A percentile compares a stretch with the other conserved stretches of the same genome.
phyloP scores from a whole-genome alignment of 2,329 filamentous ascomycete genomes.

The Rasamsonia emersonii region DNA sequence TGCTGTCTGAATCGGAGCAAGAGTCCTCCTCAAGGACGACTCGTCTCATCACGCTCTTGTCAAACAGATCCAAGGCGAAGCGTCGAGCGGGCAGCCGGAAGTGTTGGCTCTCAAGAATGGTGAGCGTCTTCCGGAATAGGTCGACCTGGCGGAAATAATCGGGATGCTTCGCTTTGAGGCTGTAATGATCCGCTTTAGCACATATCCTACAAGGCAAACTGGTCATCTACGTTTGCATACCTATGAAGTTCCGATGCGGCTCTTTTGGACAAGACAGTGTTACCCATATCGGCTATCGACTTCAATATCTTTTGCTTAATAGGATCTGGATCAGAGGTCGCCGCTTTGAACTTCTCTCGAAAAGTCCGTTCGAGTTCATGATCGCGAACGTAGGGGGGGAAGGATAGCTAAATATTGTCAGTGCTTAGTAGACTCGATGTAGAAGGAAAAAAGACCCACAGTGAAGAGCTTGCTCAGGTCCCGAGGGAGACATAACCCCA shows the following conservation, averaged over 20 bases:
- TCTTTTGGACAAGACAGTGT: conserved; percentile 85
- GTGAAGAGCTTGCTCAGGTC: conserved; percentile 59
- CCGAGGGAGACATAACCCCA: conserved; percentile 80
- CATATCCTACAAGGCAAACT: too few relatives aligned
- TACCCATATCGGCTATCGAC: conserved; percentile 78
- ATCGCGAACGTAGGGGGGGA: conserved; percentile 31
- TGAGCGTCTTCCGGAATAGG: conserved; percentile 79
- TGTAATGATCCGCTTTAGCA: too few relatives aligned
- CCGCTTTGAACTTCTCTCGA: conserved; percentile 45
- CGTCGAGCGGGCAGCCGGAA: conserved; percentile 80
- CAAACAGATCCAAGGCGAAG: conserved; percentile 89
- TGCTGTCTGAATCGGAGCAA: conserved; percentile 24
- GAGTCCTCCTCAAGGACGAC: conserved; percentile 72
- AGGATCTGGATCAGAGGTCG: conserved; percentile 53
- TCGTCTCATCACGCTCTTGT: conserved; percentile 74
- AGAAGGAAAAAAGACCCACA: conserved; percentile 4
- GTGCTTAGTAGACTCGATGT: neutral
- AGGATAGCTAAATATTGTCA: conserved; percentile 26
- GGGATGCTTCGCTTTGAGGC: conserved; percentile 64
- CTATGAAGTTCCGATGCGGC: conserved; percentile 68
- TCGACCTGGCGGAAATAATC: conserved; percentile 65
- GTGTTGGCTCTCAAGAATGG: conserved; percentile 77
- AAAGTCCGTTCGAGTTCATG: conserved; percentile 34
- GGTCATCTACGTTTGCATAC: too few relatives aligned
- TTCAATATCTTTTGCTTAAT: conserved; percentile 69